phyloP scores from a whole-genome alignment of 495 filamentous ascomycete genomes.

The Cercophora newfieldiana region DNA sequence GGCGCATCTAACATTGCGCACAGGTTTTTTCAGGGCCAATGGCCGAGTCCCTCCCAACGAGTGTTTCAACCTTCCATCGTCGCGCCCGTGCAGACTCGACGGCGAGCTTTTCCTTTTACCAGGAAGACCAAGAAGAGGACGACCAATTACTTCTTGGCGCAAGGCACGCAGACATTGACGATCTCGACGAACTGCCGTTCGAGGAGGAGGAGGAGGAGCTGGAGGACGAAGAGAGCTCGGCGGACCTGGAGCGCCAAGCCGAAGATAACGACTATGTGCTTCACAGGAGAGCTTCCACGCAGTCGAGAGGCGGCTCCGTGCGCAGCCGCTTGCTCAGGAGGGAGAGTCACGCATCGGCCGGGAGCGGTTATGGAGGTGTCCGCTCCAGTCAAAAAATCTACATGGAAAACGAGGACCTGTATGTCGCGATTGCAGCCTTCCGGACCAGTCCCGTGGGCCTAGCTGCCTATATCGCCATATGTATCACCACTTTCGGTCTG shows the following conservation, averaged over 20 bases:
- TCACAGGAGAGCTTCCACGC: slow-evolving; percentile 43
- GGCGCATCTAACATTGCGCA: slow-evolving; percentile 25
- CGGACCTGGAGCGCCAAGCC: slow-evolving; percentile 42
- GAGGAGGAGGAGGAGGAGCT: slow-evolving; percentile 38
- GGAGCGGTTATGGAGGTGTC: slow-evolving; percentile 58
- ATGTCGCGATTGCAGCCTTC: slow-evolving; percentile 89
- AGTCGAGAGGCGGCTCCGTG: slow-evolving; percentile 55
- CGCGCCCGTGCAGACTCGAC: slow-evolving; percentile 75
- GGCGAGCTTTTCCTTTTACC: slow-evolving; percentile 88
- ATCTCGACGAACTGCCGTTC: slow-evolving; percentile 45
- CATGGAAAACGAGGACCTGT: slow-evolving; percentile 89
- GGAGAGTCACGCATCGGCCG: slow-evolving; percentile 60
- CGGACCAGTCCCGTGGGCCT: slow-evolving; percentile 69
- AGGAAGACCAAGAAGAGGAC: slow-evolving; percentile 58
- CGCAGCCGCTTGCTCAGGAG: slow-evolving; percentile 71
- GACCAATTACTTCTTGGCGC: slow-evolving; percentile 9
- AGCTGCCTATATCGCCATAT: slow-evolving; percentile 66
- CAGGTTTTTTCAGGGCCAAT: slow-evolving; percentile 92
- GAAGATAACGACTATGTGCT: slow-evolving; percentile 42
- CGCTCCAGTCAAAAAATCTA: slow-evolving; percentile 84
- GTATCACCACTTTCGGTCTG: slow-evolving; percentile 69
- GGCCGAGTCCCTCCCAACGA: slow-evolving; percentile 91
- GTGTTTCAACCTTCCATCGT: slow-evolving; percentile 84
- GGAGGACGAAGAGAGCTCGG: slow-evolving; percentile 40
- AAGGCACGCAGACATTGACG: slow-evolving; percentile 19